Evolutionary conservation across 2,329 filamentous ascomycete genomes (phyloP).

Genomic region (Ilyonectria mors-panacis): DNA sequence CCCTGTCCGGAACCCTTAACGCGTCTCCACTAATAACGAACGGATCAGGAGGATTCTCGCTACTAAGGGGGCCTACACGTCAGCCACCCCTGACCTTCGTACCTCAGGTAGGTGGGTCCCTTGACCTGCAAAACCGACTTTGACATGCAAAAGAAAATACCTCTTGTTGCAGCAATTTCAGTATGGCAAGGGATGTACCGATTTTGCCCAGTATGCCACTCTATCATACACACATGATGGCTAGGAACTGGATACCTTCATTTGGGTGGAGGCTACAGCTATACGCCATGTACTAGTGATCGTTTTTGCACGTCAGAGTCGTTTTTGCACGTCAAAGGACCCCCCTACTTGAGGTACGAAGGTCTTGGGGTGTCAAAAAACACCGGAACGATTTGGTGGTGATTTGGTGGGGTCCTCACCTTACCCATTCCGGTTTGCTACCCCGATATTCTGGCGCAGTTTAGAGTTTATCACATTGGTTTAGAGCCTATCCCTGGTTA

Average conservation of each 20-base stretch:
- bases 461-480: conserved; percentile 28
- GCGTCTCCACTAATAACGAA: conserved; percentile 13
- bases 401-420: background rate
- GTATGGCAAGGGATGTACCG: background rate
- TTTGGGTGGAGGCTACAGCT: background rate
- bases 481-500: conserved; percentile 1
- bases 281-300: background rate
- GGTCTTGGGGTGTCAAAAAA: background rate
- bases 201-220: background rate
- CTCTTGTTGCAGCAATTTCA: background rate
- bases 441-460: conserved; percentile 13
- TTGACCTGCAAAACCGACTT: background rate
- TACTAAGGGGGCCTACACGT: background rate
- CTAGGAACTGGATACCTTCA: background rate
- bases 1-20: conserved; percentile 8
- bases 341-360: background rate
- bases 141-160: background rate
- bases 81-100: background rate
- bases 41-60: conserved; percentile 19
- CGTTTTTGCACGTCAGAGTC: background rate
- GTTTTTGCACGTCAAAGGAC: background rate
- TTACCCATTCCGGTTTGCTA: background rate
- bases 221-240: background rate
- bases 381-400: background rate
- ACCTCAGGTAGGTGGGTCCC: background rate